phyloP scores from a whole-genome alignment of 208 protist genomes.

The Wallacemonas rigidus region DNA sequence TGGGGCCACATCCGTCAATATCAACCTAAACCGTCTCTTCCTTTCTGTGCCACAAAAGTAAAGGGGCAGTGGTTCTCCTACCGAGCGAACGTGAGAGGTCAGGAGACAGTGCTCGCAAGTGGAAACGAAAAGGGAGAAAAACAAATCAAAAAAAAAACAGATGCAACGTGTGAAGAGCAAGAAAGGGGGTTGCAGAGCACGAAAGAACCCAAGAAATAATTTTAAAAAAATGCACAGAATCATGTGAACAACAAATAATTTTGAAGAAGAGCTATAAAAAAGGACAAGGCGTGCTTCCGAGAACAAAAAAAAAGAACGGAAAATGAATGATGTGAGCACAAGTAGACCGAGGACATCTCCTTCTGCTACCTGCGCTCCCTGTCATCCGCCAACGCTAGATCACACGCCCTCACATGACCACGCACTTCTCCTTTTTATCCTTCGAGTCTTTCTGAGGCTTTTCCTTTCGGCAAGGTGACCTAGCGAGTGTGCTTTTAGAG shows the following conservation, averaged over 20 bases:
- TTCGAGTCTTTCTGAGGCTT: not conserved
- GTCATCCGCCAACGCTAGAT: not conserved
- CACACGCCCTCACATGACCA: not conserved
- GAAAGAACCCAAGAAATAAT: not conserved
- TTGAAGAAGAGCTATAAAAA: no score
- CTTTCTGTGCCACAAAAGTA: no score
- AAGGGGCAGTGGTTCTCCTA: no score
- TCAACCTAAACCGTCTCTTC: no score
- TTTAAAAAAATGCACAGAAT: not conserved
- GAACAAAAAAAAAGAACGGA: not conserved
- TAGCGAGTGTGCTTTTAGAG: not conserved
- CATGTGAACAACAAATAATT: no score
- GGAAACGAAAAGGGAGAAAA: constrained; percentile 11
- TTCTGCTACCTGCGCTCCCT: not conserved
- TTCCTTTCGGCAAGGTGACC: not conserved
- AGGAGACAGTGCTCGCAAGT: no score
- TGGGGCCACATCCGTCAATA: no score
- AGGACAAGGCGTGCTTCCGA: no score
- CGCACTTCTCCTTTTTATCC: not conserved
- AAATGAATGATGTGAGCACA: not conserved
- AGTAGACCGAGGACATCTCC: no score
- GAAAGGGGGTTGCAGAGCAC: not conserved
- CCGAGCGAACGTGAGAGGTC: no score
- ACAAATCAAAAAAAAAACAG: not conserved
- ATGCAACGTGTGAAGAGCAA: not conserved